These are phyloP conservation scores for Sporisorium iseilematis-ciliati DNA, from an alignment of 1,284 basidiomycete genomes.

Conservation along the genomic window DNA sequence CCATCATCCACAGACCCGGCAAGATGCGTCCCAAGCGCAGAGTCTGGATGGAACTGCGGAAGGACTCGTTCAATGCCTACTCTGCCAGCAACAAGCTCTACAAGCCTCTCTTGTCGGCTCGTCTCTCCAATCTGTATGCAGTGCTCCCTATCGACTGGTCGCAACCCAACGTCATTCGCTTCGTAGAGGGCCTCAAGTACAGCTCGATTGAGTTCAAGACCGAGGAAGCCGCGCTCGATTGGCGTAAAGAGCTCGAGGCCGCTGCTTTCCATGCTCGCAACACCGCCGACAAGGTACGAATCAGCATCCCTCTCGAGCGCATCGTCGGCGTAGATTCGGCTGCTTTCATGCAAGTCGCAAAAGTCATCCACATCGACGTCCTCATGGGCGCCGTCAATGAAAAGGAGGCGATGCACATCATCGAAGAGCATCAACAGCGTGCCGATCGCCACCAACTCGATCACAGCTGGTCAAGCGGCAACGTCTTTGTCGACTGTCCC, in stretches of 20 bases:
- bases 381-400: constrained; percentile 38
- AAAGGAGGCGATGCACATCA: background rate
- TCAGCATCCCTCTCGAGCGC: constrained; percentile 58
- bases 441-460: constrained; percentile 23
- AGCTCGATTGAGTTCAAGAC: constrained; percentile 63
- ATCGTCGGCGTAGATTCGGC: constrained; percentile 46
- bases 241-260: constrained; percentile 57
- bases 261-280: constrained; percentile 51
- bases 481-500: constrained; percentile 31
- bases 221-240: constrained; percentile 54
- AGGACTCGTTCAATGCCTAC: constrained; percentile 57
- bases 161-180: constrained; percentile 47
- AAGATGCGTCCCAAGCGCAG: constrained; percentile 51
- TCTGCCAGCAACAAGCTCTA: constrained; percentile 59
- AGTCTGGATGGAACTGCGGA: constrained; percentile 59
- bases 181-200: constrained; percentile 43
- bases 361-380: constrained; percentile 40
- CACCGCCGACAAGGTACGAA: constrained; percentile 55
- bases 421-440: constrained; percentile 14
- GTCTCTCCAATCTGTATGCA: constrained; percentile 52
- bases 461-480: constrained; percentile 28
- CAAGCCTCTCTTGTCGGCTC: constrained; percentile 53
- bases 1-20: constrained; percentile 51
- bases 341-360: constrained; percentile 49
- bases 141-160: constrained; percentile 53